Conservation (phyloP, 805 yeast species). For the Metschnikowia reukaufii region DNA sequence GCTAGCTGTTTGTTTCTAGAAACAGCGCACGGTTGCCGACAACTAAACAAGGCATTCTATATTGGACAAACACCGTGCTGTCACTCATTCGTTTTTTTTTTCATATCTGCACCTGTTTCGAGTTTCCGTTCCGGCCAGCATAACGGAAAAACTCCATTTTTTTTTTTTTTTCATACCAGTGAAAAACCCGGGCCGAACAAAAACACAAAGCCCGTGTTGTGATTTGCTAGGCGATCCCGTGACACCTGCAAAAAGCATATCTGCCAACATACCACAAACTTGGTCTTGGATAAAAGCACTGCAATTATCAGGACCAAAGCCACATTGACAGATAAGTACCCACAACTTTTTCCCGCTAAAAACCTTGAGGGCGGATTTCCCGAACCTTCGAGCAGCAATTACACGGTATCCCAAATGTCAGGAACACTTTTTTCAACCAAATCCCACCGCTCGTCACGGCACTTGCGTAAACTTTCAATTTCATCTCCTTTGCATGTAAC, state of each 20-base stretch:
- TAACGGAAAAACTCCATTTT: neutral
- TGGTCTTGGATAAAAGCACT: neutral
- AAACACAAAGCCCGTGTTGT: neutral
- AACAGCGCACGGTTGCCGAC: neutral
- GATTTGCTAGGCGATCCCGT: neutral
- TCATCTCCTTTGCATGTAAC: constrained; percentile 5
- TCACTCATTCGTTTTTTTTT: neutral
- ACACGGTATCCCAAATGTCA: constrained; percentile 3
- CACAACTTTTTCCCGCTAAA: neutral
- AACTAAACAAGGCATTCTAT: neutral
- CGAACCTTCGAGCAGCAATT: neutral
- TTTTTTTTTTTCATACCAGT: neutral
- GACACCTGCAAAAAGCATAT: too few relatives aligned
- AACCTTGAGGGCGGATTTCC: neutral
- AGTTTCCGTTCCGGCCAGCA: neutral
- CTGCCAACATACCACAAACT: neutral
- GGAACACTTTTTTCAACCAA: constrained; percentile 7
- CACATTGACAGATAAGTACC: neutral
- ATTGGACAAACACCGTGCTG: neutral
- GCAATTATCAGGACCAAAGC: neutral
- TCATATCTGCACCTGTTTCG: neutral
- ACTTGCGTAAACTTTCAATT: constrained; percentile 5
- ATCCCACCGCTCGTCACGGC: constrained; percentile 1
- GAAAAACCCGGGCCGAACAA: neutral
- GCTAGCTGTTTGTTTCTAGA: too few relatives aligned